These are phyloP conservation scores for Umbelopsis sp. DNA, from an alignment of 192 early-diverging fungal species.

Conservation along the genomic window DNA sequence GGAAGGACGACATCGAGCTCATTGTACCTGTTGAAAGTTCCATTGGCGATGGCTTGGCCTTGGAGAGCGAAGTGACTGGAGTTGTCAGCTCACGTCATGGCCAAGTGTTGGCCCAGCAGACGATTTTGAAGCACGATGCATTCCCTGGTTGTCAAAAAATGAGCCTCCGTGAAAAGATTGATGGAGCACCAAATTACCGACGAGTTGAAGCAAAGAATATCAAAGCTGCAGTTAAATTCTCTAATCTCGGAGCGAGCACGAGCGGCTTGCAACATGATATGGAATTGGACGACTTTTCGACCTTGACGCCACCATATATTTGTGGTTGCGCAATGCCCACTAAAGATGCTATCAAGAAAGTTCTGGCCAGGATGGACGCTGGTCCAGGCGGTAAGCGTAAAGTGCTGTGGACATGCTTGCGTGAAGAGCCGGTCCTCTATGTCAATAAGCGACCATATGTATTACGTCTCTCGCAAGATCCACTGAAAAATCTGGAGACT, in stretches of 20 bases:
- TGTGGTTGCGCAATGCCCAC: conserved; percentile 68
- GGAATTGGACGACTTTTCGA: conserved; percentile 20
- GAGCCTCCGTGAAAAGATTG: conserved; percentile 57
- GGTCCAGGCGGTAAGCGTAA: conserved; percentile 44
- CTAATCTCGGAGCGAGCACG: not conserved
- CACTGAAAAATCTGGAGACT: conserved; percentile 64
- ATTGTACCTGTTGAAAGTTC: conserved; percentile 48
- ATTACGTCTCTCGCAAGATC: conserved; percentile 58
- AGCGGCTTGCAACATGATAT: conserved; percentile 29
- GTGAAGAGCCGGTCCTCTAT: conserved; percentile 70
- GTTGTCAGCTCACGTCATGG: conserved; percentile 56
- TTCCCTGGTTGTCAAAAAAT: conserved; percentile 69
- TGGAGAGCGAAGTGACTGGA: conserved; percentile 55
- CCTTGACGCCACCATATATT: conserved; percentile 38
- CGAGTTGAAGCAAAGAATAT: conserved; percentile 42
- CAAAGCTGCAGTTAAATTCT: conserved; percentile 22
- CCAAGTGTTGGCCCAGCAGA: conserved; percentile 55
- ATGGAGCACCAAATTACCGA: conserved; percentile 63
- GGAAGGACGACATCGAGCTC: conserved; percentile 30
- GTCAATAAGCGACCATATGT: conserved; percentile 63
- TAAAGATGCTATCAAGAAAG: conserved; percentile 54
- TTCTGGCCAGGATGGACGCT: conserved; percentile 49
- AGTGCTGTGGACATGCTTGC: conserved; percentile 62
- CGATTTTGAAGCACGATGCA: conserved; percentile 65
- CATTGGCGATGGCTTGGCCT: conserved; percentile 60